Conservation (phyloP, 306 rosid genomes). For the Medicago truncatula region MtrunA17r5.0-ANR NC_053043.1:559501-560000, state of each 20-base stretch:
- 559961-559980: no score
- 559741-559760: conserved; percentile 27
- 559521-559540: conserved; percentile 85
- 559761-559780: conserved; percentile 17
- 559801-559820: not conserved
- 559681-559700: conserved; percentile 49
- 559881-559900: not conserved
- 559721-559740: conserved; percentile 26
- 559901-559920: no score
- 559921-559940: no score
- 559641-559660: not conserved
- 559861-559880: not conserved
- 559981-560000: no score
- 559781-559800: not conserved
- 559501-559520: conserved; percentile 87
- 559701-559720: conserved; percentile 7
- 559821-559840: not conserved
- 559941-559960: no score
- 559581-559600: conserved; percentile 95
- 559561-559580: conserved; percentile 96
- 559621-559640: conserved; percentile 31
- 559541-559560: conserved; percentile 91
- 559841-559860: not conserved
- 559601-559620: conserved; percentile 78
- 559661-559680: conserved; percentile 26